Base-by-base conservation (phyloP, 129 eudicot genomes). In the Tagetes erecta region DNA sequence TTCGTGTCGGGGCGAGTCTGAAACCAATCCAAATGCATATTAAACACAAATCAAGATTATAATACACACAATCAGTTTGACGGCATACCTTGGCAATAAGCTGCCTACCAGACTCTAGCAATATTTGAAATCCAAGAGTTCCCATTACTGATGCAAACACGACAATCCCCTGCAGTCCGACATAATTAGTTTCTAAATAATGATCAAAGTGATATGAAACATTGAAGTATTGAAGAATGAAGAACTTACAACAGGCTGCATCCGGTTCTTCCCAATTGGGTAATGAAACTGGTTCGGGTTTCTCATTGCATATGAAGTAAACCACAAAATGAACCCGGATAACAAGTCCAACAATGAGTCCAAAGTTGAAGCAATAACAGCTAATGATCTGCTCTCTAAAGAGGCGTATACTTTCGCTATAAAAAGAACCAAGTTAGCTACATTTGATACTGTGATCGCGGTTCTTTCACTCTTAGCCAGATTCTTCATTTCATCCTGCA, bases 61-160 rank as follows among this genome's bases (percentile, higher is more conserved):
- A 34, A 72, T 12, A 20, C 0, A 7, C 35, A 73, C 8, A n/a
- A 35, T 46, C 1, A 44, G 27, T 7, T 9, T 1, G 9, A 59
- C 10, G 11, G 20, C 77, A 34, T 81, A 87, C 98, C 95, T 93
- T 72, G 7, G 83, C 73, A 41, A 90, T 38, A 20, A 87, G 91
- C 67, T 90, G 82, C 39, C 96, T 83, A 39, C 8, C 83, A 37
- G 96, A 93, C 78, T 93, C 98, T 14, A 93, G 81, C 83, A 93
- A 77, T 52, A 90, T 90, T 68, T 93, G 98, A 51, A 93, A 67
- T 67, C 98, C 98, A 39, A 93, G 84, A 75, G 96, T 93, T 34
- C 97, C 96, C 98, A 93, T 93, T 39, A 93, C 91, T 42, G 98
- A 93, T 49, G 98, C 98, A 80, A 92, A 92, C 38, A 92, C 96